Evolutionary conservation across 2,329 filamentous ascomycete genomes (phyloP).

Genomic region (Ceratocystis cubensis): DNA sequence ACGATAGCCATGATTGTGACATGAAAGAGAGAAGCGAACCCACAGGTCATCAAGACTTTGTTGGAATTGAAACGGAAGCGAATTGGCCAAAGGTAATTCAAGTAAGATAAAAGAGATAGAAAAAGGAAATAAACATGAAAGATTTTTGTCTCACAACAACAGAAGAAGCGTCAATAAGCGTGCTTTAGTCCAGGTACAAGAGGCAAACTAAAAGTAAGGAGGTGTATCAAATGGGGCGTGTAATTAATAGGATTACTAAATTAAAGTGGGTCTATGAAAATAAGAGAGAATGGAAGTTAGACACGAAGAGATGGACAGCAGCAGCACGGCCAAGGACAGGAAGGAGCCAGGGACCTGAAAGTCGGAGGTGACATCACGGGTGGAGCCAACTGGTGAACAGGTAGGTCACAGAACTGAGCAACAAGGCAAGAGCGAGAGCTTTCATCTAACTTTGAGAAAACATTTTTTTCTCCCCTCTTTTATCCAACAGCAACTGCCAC

Average conservation of each 20-base stretch:
- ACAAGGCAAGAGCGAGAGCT: background rate
- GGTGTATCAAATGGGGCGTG: background rate
- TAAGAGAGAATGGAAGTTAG: background rate
- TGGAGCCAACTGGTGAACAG: background rate
- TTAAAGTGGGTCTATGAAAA: background rate
- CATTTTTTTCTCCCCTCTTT: too few species aligned
- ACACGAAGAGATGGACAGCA: background rate
- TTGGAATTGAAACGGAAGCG: constrained; percentile 6
- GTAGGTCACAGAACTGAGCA: background rate
- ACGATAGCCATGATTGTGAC: background rate
- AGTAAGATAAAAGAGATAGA: background rate
- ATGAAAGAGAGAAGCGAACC: background rate
- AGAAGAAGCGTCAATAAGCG: background rate
- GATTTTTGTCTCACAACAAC: background rate
- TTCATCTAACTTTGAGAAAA: background rate
- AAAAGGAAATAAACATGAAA: background rate
- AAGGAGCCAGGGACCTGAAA: constrained; percentile 6
- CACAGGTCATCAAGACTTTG: background rate
- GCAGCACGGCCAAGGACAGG: background rate
- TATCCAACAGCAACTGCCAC: background rate
- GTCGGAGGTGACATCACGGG: background rate
- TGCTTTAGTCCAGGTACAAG: background rate
- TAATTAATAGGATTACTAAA: background rate
- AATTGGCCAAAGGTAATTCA: background rate
- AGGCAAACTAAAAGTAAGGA: background rate